Evolutionary conservation across 306 rosid species (phyloP).

Genomic region (Lotus japonicus): DNA sequence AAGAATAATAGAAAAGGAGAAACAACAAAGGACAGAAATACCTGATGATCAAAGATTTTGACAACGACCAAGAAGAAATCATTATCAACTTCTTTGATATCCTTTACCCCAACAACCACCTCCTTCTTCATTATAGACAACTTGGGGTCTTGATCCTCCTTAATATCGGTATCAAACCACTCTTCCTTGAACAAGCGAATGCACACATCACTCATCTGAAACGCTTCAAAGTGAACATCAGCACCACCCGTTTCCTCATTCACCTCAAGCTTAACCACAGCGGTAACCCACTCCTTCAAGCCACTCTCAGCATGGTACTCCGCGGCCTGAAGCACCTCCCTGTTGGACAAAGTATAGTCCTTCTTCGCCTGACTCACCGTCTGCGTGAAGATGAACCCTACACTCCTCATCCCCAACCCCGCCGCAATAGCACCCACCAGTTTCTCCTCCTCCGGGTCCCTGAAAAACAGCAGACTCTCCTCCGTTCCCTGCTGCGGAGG

Average conservation of each 20-base stretch:
- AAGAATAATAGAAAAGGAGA: background rate
- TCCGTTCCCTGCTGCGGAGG: constrained; percentile 91
- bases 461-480: constrained; percentile 42
- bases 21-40: constrained; percentile 3
- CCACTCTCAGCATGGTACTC: constrained; percentile 87
- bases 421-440: constrained; percentile 76
- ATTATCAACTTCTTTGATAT: constrained; percentile 81
- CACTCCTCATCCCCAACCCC: constrained; percentile 81
- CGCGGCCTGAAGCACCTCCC: constrained; percentile 89
- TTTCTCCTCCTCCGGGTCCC: constrained; percentile 79
- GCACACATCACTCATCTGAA: constrained; percentile 96
- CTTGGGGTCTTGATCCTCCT: constrained; percentile 75
- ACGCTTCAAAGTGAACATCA: constrained; percentile 91
- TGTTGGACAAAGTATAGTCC: constrained; percentile 76
- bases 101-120: constrained; percentile 93
- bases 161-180: constrained; percentile 71
- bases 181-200: constrained; percentile 72
- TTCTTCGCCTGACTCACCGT: constrained; percentile 76
- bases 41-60: constrained; percentile 89
- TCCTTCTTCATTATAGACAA: constrained; percentile 83
- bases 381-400: constrained; percentile 90
- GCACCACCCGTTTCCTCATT: constrained; percentile 72
- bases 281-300: constrained; percentile 96
- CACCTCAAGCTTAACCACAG: constrained; percentile 83
- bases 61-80: constrained; percentile 97